Conservation (phyloP, 2,329 filamentous ascomycete genomes). For the Aspergillus ochraceoroseus region DNA sequence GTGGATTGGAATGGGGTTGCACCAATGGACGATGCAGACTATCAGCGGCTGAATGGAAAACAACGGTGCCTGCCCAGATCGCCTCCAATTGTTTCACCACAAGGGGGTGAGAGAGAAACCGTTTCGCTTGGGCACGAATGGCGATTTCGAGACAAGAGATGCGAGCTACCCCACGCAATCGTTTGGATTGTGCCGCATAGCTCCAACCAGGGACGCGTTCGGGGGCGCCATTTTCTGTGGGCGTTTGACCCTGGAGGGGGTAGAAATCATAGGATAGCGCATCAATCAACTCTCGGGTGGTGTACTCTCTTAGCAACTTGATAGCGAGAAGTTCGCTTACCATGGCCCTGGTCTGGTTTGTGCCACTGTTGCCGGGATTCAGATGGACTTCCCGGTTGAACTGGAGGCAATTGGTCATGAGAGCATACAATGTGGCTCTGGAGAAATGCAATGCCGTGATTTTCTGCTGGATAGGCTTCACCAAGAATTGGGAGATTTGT, state of each 20-base stretch:
- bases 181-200: slow-evolving; percentile 39
- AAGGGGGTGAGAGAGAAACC: slow-evolving; percentile 83
- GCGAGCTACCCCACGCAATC: slow-evolving; percentile 59
- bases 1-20: slow-evolving; percentile 26
- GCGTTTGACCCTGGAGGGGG: slow-evolving; percentile 73
- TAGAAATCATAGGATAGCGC: slow-evolving; percentile 93
- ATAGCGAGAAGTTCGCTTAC: slow-evolving; percentile 88
- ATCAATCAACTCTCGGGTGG: slow-evolving; percentile 84
- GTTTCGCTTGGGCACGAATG: slow-evolving; percentile 86
- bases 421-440: slow-evolving; percentile 76
- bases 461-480: slow-evolving; percentile 91
- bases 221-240: slow-evolving; percentile 36
- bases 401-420: slow-evolving; percentile 91
- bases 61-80: slow-evolving; percentile 93
- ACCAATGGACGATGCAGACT: slow-evolving; percentile 65
- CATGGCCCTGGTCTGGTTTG: slow-evolving; percentile 75
- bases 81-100: slow-evolving; percentile 94
- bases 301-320: slow-evolving; percentile 83
- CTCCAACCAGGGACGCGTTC: slow-evolving; percentile 37
- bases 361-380: slow-evolving; percentile 77
- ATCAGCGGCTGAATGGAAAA: slow-evolving; percentile 86
- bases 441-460: slow-evolving; percentile 80
- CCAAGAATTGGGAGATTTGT: slow-evolving; percentile 88
- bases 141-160: slow-evolving; percentile 90
- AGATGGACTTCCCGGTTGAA: slow-evolving; percentile 82